These are phyloP conservation scores for Penicillium arizonense DNA, from an alignment of 495 filamentous ascomycete species.

Conservation along the genomic window DNA sequence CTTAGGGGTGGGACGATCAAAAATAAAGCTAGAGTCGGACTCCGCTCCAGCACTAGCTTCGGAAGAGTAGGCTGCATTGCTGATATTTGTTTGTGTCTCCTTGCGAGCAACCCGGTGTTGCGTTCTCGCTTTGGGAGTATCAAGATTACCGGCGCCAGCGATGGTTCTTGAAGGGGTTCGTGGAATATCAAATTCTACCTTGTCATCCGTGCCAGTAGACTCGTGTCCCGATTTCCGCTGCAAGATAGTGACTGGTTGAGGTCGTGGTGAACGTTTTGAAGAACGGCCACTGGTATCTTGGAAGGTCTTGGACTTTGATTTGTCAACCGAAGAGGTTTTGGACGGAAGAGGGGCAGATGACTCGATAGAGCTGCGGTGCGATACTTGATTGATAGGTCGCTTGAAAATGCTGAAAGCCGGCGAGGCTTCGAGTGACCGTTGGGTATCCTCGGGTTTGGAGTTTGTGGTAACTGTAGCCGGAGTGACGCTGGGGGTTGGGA, in stretches of 20 bases:
- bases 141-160: background rate
- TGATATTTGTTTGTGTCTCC: background rate
- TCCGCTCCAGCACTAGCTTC: conserved; percentile 33
- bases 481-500: conserved; percentile 1
- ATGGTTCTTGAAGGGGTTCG: conserved; percentile 14
- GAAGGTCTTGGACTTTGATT: background rate
- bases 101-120: conserved; percentile 4
- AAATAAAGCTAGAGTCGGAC: conserved; percentile 36
- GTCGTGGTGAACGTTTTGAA: background rate
- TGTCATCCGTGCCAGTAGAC: background rate
- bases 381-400: conserved; percentile 1
- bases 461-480: background rate
- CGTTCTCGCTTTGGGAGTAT: conserved; percentile 8
- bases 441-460: background rate
- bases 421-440: background rate
- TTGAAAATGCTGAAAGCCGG: conserved; percentile 20
- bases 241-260: conserved; percentile 8
- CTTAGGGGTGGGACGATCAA: conserved; percentile 26
- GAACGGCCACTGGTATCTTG: background rate
- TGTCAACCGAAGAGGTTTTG: background rate
- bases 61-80: conserved; percentile 18
- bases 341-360: background rate
- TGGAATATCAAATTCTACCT: conserved; percentile 2
- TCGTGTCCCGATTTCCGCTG: background rate
- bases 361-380: background rate